These are phyloP conservation scores for Hyparrhenia diplandra DNA, from an alignment of 176 grass and related monocot species.

Conservation along the genomic window DNA sequence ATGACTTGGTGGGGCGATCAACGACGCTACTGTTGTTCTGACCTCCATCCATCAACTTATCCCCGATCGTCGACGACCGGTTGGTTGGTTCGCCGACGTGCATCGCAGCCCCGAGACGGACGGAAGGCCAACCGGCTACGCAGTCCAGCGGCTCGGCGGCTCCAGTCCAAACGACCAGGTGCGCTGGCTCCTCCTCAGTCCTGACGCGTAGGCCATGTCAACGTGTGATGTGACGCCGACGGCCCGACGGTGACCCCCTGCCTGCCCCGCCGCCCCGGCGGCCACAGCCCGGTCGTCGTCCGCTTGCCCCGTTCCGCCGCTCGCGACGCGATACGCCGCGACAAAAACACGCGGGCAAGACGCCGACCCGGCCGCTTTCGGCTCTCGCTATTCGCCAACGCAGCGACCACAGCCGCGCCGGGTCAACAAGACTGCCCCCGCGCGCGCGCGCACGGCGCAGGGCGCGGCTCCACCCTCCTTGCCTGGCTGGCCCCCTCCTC, in stretches of 20 bases:
- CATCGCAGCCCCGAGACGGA: neutral
- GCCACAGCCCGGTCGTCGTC: neutral
- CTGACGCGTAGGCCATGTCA: constrained; percentile 15
- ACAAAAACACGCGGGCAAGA: neutral
- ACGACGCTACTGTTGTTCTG: neutral
- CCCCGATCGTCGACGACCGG: neutral
- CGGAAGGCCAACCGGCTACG: too few relatives aligned
- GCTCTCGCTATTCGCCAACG: neutral
- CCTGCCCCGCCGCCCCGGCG: neutral
- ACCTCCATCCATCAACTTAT: neutral
- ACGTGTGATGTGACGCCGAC: neutral
- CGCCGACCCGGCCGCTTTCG: neutral
- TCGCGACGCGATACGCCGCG: neutral
- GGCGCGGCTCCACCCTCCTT: too few relatives aligned
- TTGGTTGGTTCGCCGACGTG: neutral
- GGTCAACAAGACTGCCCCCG: constrained; percentile 8
- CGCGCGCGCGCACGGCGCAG: neutral
- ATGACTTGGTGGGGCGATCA: neutral
- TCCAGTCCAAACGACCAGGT: neutral
- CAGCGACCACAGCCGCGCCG: neutral
- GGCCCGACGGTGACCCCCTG: neutral
- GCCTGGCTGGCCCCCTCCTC: too few relatives aligned
- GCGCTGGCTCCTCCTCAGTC: neutral
- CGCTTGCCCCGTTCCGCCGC: neutral
- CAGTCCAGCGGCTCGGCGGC: neutral